Conservation (phyloP, 495 filamentous ascomycete species). For the Echria macrotheca region DNA sequence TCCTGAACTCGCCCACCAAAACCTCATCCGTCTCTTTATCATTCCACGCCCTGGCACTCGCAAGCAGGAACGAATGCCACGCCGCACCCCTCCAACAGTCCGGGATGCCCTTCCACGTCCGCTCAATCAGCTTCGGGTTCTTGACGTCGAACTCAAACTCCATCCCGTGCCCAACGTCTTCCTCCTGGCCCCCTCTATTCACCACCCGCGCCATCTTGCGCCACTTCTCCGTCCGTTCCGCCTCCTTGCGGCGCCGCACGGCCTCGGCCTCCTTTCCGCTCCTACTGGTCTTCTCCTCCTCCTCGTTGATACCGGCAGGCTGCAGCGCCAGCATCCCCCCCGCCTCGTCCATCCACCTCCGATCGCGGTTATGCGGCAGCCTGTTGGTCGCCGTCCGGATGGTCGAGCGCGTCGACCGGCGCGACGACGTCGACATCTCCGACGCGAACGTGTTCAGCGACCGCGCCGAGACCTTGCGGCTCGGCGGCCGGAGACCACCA, state of each 20-base stretch:
- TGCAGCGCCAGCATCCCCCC: constrained; percentile 83
- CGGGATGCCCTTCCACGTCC: constrained; percentile 97
- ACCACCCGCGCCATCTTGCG: constrained; percentile 84
- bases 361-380: constrained; percentile 69
- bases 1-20: constrained; percentile 63
- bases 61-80: constrained; percentile 89
- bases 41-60: constrained; percentile 64
- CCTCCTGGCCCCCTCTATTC: constrained; percentile 26
- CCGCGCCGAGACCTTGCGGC: constrained; percentile 46
- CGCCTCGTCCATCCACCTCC: constrained; percentile 75
- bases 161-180: constrained; percentile 80
- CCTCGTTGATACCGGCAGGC: constrained; percentile 55
- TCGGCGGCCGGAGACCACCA: constrained; percentile 35
- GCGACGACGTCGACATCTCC: constrained; percentile 47
- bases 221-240: constrained; percentile 88
- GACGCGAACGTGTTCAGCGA: constrained; percentile 49
- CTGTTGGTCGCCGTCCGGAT: constrained; percentile 64
- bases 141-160: constrained; percentile 82
- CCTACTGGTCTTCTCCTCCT: constrained; percentile 58
- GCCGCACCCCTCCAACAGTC: constrained; percentile 92
- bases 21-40: constrained; percentile 61
- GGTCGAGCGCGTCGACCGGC: constrained; percentile 49
- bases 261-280: constrained; percentile 51
- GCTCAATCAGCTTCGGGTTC: constrained; percentile 79
- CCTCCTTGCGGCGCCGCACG: constrained; percentile 74